A percentile compares a stretch with the other conserved stretches of the same genome.
phyloP scores from a whole-genome alignment of 805 yeast species.

The Kazachstania viticola region DNA sequence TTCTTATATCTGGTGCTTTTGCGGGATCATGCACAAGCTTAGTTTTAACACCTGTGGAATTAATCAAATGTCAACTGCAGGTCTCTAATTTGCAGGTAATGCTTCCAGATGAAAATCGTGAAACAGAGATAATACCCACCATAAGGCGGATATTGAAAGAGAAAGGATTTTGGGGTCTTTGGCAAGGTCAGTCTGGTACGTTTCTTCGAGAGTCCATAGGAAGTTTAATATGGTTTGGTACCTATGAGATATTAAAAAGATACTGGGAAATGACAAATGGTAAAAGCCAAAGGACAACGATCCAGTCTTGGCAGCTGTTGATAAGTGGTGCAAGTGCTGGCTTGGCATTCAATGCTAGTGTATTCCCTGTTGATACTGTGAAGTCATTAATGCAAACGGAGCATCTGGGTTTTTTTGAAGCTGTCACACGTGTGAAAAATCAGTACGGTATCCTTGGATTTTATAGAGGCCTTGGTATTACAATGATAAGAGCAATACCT shows the following conservation, averaged over 20 bases:
- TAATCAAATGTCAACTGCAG: slow-evolving; percentile 80
- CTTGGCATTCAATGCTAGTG: slow-evolving; percentile 60
- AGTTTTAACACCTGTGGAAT: slow-evolving; percentile 83
- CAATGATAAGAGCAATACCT: slow-evolving; percentile 72
- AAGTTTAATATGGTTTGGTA: slow-evolving; percentile 88
- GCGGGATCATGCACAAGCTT: slow-evolving; percentile 78
- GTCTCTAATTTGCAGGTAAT: slow-evolving; percentile 33
- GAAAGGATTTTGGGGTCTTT: slow-evolving; percentile 63
- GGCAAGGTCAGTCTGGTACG: slow-evolving; percentile 84
- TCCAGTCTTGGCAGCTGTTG: slow-evolving; percentile 43
- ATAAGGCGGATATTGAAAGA: slow-evolving; percentile 33
- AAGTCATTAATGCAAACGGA: slow-evolving; percentile 67
- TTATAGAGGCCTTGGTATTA: slow-evolving; percentile 76
- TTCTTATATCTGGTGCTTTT: slow-evolving; percentile 62
- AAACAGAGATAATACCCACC: slow-evolving; percentile 28
- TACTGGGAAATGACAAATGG: slow-evolving; percentile 17
- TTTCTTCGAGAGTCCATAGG: slow-evolving; percentile 78
- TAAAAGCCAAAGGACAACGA: slow-evolving; percentile 9
- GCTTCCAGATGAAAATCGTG: slow-evolving; percentile 12
- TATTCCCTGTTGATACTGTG: slow-evolving; percentile 85
- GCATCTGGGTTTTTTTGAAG: slow-evolving; percentile 30
- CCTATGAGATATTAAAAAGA: slow-evolving; percentile 53
- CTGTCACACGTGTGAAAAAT: slow-evolving; percentile 31
- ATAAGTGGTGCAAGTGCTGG: slow-evolving; percentile 85
- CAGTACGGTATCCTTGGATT: slow-evolving; percentile 58